A percentile compares a stretch with the other conserved stretches of the same genome.
phyloP scores from a whole-genome alignment of 1,139 yeast species.

The Chernovozyma sophiae-reginae region DNA sequence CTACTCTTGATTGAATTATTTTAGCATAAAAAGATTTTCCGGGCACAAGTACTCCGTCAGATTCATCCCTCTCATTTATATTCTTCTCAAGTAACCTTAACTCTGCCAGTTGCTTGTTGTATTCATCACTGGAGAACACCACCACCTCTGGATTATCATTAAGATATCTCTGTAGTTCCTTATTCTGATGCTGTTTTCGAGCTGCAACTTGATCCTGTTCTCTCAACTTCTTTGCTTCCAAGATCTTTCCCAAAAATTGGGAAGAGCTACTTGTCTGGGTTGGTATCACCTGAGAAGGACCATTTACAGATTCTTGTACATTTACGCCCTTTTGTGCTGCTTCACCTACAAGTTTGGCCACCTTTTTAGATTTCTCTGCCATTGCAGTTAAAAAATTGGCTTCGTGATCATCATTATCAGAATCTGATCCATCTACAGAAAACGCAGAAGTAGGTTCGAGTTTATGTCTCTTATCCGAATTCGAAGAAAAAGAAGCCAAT shows the following conservation, averaged over 20 bases:
- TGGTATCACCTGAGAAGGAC: background rate
- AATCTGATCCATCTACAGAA: slow-evolving; percentile 4
- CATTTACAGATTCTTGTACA: slow-evolving; percentile 1
- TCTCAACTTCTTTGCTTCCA: slow-evolving; percentile 9
- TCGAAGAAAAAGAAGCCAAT: background rate
- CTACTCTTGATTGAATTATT: slow-evolving; percentile 2
- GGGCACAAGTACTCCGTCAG: background rate
- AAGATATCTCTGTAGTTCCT: slow-evolving; percentile 1
- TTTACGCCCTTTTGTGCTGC: background rate
- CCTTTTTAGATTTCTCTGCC: slow-evolving; percentile 8
- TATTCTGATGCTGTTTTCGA: slow-evolving; percentile 7
- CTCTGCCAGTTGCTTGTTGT: slow-evolving; percentile 8
- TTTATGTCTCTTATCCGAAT: background rate
- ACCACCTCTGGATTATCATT: slow-evolving; percentile 8
- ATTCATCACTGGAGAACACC: slow-evolving; percentile 13
- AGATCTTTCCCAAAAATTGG: slow-evolving; percentile 8
- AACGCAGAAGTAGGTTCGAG: background rate
- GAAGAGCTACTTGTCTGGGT: background rate
- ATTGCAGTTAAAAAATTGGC: slow-evolving; percentile 7
- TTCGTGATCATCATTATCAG: slow-evolving; percentile 8
- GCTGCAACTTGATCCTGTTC: slow-evolving; percentile 9
- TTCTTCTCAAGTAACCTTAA: slow-evolving; percentile 1
- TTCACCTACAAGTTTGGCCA: slow-evolving; percentile 4
- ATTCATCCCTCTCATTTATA: slow-evolving; percentile 4
- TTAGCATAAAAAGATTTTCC: slow-evolving; percentile 3